Base-by-base conservation (phyloP, 1,139 yeast species). In the Yamadazyma kanchanaburiensis region DNA sequence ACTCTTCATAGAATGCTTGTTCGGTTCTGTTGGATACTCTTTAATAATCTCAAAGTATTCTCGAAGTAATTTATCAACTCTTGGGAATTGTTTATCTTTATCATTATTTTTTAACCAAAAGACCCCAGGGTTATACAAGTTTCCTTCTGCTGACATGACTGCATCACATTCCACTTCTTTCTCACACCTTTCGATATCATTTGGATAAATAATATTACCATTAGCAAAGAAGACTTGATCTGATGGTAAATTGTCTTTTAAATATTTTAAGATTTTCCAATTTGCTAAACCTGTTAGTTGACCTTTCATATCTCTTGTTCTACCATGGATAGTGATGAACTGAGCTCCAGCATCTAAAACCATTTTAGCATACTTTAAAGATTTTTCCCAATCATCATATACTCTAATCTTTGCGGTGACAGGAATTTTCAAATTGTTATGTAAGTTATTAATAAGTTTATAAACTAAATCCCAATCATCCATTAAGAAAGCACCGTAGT, bases 81-180 rank as follows among this genome's bases (percentile, higher is more conserved):
- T 69, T 4, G 96, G 95, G 49, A 77, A 88, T 37, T 77, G 81
- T 42, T 64, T 78, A 21, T 85, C 88, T 13, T 63, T 65, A 38
- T 80, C 75, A 16, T 69, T 51, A 8, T 53, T 42, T 30, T 60
- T 52, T 1, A 77, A 68, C 80, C 81, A 75, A 52, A 94, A 91
- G 0, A 89, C 77, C 3, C 95, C 97, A 0, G 99, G 98, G 47
- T 94, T 94, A 58, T 82, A 85, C 25, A 94, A 63, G 49, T 88
- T 88, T 0, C 96, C 96, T 55, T 94, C 99, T 0, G 98, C 98
- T 25, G 95, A 81, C 98, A 94, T 94, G 13, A 91, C 94, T 0
- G 91, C 96, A 60, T 94, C 96, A 43, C 94, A 83, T 0, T 60
- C 61, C 1, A 86, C 77, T 13, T 64, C 70, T 2, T 68, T 68